A percentile compares a stretch with the other conserved stretches of the same genome.
phyloP scores from a whole-genome alignment of 805 yeast genomes.

The Schizosaccharomyces octosporus region DNA sequence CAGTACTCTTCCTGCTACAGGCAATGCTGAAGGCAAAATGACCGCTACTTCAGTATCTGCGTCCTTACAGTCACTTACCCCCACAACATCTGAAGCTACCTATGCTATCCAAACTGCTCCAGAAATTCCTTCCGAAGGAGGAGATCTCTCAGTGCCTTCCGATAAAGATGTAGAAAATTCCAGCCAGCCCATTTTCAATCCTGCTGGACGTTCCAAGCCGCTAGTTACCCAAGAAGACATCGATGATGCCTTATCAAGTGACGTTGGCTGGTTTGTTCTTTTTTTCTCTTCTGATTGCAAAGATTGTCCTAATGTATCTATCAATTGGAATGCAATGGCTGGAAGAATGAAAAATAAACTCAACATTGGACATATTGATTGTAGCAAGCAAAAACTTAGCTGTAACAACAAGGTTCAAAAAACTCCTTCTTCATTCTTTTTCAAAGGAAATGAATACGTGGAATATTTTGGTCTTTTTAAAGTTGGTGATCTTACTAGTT shows the following conservation, averaged over 20 bases:
- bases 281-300: constrained; percentile 19
- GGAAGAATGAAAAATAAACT: constrained; percentile 11
- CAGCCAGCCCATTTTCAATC: constrained; percentile 8
- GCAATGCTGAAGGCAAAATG: background rate
- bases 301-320: constrained; percentile 16
- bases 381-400: constrained; percentile 13
- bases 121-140: background rate
- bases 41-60: background rate
- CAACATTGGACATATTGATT: constrained; percentile 19
- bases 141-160: background rate
- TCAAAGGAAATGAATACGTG: constrained; percentile 11
- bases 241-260: constrained; percentile 10
- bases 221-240: constrained; percentile 12
- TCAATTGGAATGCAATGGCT: constrained; percentile 17
- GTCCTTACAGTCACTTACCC: constrained; percentile 3
- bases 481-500: constrained; percentile 13
- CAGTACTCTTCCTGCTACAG: background rate
- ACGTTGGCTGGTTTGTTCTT: constrained; percentile 18
- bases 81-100: constrained; percentile 3
- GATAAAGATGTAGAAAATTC: background rate
- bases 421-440: constrained; percentile 12
- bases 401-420: constrained; percentile 14
- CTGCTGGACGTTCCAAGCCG: constrained; percentile 15
- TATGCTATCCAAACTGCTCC: constrained; percentile 4
- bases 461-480: constrained; percentile 14